phyloP scores from a whole-genome alignment of 768 basidiomycete genomes.

The Leccinellum albellum region DNA sequence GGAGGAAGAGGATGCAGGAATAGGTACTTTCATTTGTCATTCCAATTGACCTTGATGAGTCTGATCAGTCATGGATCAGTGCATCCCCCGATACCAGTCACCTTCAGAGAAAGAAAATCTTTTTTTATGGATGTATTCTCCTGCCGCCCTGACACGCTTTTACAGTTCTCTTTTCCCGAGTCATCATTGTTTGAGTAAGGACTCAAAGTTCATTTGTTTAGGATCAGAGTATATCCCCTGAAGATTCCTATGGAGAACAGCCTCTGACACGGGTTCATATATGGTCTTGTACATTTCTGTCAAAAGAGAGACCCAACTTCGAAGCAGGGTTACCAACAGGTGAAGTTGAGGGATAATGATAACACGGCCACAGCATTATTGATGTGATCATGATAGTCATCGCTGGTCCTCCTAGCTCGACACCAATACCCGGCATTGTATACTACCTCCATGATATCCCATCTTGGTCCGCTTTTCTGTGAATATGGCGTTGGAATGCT shows the following conservation, averaged over 20 bases:
- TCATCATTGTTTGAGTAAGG: conserved; percentile 83
- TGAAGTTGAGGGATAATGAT: conserved; percentile 22
- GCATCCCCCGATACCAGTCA: conserved; percentile 61
- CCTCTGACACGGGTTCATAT: conserved; percentile 60
- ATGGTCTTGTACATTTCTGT: conserved; percentile 75
- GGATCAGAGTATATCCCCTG: conserved; percentile 55
- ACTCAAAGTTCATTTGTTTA: conserved; percentile 80
- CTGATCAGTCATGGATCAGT: conserved; percentile 74
- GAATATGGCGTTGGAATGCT: conserved; percentile 74
- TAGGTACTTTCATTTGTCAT: conserved; percentile 70
- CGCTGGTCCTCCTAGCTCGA: conserved; percentile 77
- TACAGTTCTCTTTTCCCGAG: conserved; percentile 87
- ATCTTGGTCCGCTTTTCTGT: conserved; percentile 73
- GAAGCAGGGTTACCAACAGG: conserved; percentile 81
- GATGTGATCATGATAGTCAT: conserved; percentile 11
- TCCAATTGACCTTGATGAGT: conserved; percentile 85
- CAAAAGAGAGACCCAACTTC: conserved; percentile 61
- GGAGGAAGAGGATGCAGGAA: conserved; percentile 46
- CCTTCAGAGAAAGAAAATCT: conserved; percentile 68
- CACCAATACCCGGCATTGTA: conserved; percentile 83
- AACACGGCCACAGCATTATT: not conserved
- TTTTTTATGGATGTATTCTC: not conserved
- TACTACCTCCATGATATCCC: conserved; percentile 55
- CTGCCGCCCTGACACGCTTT: conserved; percentile 4
- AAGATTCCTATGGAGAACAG: conserved; percentile 19